These are phyloP conservation scores for Paspalum notatum DNA, from an alignment of 176 grass and related monocot species.

Conservation along the genomic window DNA sequence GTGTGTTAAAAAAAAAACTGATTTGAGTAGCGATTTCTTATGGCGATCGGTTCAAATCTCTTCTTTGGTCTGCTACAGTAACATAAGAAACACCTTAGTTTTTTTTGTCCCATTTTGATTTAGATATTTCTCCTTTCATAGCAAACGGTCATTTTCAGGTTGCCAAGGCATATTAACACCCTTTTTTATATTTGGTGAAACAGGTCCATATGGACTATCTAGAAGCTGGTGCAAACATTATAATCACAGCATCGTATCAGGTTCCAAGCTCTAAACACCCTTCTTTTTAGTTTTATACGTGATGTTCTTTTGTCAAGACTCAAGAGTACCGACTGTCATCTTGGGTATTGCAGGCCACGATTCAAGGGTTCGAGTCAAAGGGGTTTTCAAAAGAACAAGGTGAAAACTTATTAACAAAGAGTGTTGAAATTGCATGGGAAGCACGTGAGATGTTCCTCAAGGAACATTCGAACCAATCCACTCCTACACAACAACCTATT, in stretches of 20 bases:
- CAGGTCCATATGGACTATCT: slow-evolving; percentile 97
- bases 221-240: slow-evolving; percentile 81
- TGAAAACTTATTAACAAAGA: slow-evolving; percentile 68
- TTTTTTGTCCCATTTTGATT: neutral
- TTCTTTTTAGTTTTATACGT: slow-evolving; percentile 12
- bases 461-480: slow-evolving; percentile 37
- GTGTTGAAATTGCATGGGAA: slow-evolving; percentile 84
- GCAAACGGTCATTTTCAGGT: slow-evolving; percentile 12
- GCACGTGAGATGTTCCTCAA: slow-evolving; percentile 72
- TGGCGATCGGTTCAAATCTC: neutral
- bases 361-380: slow-evolving; percentile 85
- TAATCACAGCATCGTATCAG: slow-evolving; percentile 97
- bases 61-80: neutral
- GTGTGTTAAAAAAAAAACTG: neutral
- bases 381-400: slow-evolving; percentile 77
- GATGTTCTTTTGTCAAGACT: neutral
- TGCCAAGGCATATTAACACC: slow-evolving; percentile 12
- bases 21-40: slow-evolving; percentile 1
- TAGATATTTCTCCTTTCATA: neutral
- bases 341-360: slow-evolving; percentile 66
- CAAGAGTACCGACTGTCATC: neutral
- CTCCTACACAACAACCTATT: slow-evolving; percentile 52
- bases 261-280: slow-evolving; percentile 31
- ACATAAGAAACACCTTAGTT: neutral
- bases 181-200: slow-evolving; percentile 32